These are phyloP conservation scores for Xanthoceras sorbifolium DNA, from an alignment of 345 rosid genomes.

Conservation along the genomic window DNA sequence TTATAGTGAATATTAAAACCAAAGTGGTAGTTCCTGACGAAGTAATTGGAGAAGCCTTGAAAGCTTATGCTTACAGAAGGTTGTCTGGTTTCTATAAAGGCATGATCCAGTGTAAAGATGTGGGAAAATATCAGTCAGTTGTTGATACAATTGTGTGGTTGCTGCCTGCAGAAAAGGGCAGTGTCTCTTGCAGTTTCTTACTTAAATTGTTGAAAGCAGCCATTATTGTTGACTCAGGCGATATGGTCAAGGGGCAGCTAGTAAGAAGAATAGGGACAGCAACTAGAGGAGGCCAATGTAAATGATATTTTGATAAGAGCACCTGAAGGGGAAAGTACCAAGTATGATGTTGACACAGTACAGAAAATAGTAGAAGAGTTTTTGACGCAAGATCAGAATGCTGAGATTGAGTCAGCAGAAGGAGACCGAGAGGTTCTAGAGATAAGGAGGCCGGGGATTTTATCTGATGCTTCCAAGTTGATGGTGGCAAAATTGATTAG, in stretches of 20 bases:
- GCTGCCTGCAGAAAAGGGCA: constrained; percentile 66
- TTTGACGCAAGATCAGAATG: constrained; percentile 51
- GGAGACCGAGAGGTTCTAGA: constrained; percentile 42
- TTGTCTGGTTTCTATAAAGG: constrained; percentile 69
- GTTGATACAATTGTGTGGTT: constrained; percentile 64
- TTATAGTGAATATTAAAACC: constrained; percentile 47
- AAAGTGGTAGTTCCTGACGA: constrained; percentile 49
- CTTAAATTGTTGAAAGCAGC: constrained; percentile 79
- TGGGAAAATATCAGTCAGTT: constrained; percentile 46
- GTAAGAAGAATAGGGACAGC: constrained; percentile 68
- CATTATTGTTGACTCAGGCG: constrained; percentile 52
- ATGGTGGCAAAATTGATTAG: constrained; percentile 79
- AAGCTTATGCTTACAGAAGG: constrained; percentile 79
- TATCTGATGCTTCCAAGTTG: constrained; percentile 82
- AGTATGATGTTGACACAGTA: constrained; percentile 66
- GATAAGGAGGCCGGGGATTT: constrained; percentile 49
- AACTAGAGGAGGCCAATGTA: constrained; percentile 75
- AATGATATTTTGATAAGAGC: constrained; percentile 63
- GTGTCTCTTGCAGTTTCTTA: constrained; percentile 76
- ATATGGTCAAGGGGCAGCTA: constrained; percentile 46
- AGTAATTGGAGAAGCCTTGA: constrained; percentile 84
- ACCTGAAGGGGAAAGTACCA: constrained; percentile 47
- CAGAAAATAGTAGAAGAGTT: constrained; percentile 61
- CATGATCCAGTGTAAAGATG: constrained; percentile 49
- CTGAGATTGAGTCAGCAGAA: constrained; percentile 44